A percentile compares a stretch with the other conserved stretches of the same genome.
phyloP scores from a whole-genome alignment of 116 monocot genomes.

The Papilionanthe hybrid region DNA sequence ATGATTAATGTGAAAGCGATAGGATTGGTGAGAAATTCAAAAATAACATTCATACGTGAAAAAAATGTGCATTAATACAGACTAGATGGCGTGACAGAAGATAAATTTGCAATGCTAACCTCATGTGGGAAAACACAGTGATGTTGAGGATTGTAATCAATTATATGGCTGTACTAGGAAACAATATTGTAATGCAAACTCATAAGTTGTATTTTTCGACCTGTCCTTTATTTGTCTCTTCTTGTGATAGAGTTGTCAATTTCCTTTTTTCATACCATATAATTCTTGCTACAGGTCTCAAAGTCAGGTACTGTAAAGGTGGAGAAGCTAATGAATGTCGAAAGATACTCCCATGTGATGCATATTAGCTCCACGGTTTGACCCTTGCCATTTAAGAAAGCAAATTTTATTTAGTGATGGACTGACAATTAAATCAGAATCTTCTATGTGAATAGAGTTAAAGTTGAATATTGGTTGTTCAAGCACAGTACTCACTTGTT shows the following conservation, averaged over 20 bases:
- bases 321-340: constrained; percentile 80
- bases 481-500: background rate
- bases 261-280: background rate
- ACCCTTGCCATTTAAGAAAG: background rate
- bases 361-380: constrained; percentile 88
- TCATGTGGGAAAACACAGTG: background rate
- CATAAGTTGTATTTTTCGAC: background rate
- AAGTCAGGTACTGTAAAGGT: constrained; percentile 73
- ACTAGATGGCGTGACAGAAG: background rate
- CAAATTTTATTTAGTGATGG: background rate
- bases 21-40: background rate
- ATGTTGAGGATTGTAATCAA: background rate
- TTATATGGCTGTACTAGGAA: background rate
- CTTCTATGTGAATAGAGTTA: background rate
- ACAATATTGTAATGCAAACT: background rate
- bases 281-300: constrained; percentile 45
- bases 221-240: background rate
- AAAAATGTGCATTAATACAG: background rate
- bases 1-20: background rate
- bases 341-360: constrained; percentile 88
- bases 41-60: background rate
- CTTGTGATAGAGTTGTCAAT: background rate
- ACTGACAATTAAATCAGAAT: background rate
- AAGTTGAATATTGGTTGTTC: background rate
- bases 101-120: background rate